Evolutionary conservation across 495 filamentous ascomycete genomes (phyloP).

Genomic region (Tuber aestivum): DNA sequence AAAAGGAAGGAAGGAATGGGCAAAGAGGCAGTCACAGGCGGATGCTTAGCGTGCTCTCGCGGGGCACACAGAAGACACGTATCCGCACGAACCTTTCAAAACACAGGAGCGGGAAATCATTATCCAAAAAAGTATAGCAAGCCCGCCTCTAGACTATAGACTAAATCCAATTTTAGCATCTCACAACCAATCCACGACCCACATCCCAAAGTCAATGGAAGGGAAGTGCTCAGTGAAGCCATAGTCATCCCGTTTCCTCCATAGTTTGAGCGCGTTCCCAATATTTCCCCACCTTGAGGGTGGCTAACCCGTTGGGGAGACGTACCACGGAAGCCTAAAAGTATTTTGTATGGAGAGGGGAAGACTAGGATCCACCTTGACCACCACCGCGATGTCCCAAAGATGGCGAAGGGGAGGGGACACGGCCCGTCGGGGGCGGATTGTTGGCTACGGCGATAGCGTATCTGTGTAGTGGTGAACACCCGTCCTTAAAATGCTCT

Average conservation of each 20-base stretch:
- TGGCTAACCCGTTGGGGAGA: background rate
- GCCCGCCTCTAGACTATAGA: background rate
- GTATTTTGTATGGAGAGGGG: background rate
- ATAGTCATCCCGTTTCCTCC: too few species aligned
- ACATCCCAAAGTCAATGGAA: background rate
- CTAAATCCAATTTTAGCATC: background rate
- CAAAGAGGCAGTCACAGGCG: background rate
- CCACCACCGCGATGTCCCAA: too few species aligned
- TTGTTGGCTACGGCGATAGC: too few species aligned
- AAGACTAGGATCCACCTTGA: background rate
- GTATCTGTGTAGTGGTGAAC: too few species aligned
- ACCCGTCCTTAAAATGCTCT: too few species aligned
- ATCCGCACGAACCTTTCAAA: background rate
- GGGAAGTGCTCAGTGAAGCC: background rate
- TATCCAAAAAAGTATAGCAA: background rate
- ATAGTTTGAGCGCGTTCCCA: background rate
- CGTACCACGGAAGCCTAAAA: background rate
- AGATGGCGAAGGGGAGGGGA: too few species aligned
- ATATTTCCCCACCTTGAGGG: background rate
- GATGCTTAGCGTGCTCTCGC: background rate
- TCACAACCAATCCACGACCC: background rate
- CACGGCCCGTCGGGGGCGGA: too few species aligned
- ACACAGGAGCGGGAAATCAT: background rate
- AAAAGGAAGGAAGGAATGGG: background rate
- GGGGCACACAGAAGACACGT: background rate